phyloP scores from a whole-genome alignment of 495 filamentous ascomycete species.

The Podospora conica region DNA sequence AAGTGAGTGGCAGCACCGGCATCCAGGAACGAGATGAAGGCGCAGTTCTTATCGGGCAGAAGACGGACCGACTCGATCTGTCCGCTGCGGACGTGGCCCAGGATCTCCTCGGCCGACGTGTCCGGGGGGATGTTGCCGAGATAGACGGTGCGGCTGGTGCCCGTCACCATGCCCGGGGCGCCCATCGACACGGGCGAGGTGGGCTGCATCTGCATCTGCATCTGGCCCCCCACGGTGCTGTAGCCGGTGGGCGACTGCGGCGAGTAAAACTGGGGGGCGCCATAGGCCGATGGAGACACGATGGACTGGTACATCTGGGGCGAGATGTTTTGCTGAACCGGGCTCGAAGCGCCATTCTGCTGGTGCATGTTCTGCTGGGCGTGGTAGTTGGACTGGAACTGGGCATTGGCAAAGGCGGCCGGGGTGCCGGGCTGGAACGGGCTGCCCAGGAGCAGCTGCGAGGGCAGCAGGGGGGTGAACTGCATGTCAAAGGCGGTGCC shows the following conservation, averaged over 20 bases:
- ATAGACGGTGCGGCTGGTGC: conserved; percentile 93
- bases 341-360: conserved; percentile 42
- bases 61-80: conserved; percentile 97
- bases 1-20: conserved; percentile 96
- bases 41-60: conserved; percentile 98
- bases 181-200: conserved; percentile 63
- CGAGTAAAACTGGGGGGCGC: conserved; percentile 66
- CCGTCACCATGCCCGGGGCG: conserved; percentile 69
- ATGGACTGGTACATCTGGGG: conserved; percentile 72
- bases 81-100: conserved; percentile 93
- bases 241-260: conserved; percentile 84
- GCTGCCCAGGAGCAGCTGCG: conserved; percentile 88
- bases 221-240: conserved; percentile 54
- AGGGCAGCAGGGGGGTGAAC: conserved; percentile 91
- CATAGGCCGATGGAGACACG: conserved; percentile 68
- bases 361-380: conserved; percentile 57
- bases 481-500: conserved; percentile 95
- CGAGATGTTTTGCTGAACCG: conserved; percentile 51
- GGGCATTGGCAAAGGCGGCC: conserved; percentile 79
- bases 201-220: conserved; percentile 43
- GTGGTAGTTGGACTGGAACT: conserved; percentile 76
- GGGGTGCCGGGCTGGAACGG: conserved; percentile 95
- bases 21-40: conserved; percentile 98
- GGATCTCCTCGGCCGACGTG: conserved; percentile 95
- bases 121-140: conserved; percentile 96